A percentile compares a stretch with the other conserved stretches of the same genome.
Evolutionary conservation across 495 filamentous ascomycete species (phyloP).

Genomic region (Penicillium paradoxum): DNA sequence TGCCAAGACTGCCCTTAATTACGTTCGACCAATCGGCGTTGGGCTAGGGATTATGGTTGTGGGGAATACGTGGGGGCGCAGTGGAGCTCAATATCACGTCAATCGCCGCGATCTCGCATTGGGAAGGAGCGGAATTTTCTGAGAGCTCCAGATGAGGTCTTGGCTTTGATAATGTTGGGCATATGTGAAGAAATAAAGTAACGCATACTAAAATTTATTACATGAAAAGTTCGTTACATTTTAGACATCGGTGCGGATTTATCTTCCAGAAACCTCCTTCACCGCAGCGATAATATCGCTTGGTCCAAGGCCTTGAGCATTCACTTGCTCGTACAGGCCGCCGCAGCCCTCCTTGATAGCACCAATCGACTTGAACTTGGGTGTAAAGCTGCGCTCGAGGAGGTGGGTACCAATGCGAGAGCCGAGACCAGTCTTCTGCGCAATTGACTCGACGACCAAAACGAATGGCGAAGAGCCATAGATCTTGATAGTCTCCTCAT

Average conservation of each 20-base stretch:
- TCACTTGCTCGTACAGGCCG: constrained; percentile 36
- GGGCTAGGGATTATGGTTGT: background rate
- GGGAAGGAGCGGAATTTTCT: background rate
- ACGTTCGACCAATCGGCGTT: background rate
- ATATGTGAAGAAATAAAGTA: background rate
- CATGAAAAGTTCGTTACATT: constrained; percentile 1
- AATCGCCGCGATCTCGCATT: background rate
- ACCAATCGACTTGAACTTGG: constrained; percentile 33
- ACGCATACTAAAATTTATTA: background rate
- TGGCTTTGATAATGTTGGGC: background rate
- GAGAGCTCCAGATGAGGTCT: too few relatives aligned
- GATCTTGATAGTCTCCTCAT: constrained; percentile 33
- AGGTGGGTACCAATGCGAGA: constrained; percentile 34
- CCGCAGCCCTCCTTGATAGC: constrained; percentile 36
- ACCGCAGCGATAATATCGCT: constrained; percentile 28
- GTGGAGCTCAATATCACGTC: background rate
- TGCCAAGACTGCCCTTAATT: background rate
- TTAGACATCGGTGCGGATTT: constrained; percentile 1
- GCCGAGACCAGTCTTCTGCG: constrained; percentile 40
- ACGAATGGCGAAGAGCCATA: constrained; percentile 35
- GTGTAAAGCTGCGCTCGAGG: constrained; percentile 32
- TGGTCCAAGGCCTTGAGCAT: constrained; percentile 34
- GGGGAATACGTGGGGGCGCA: background rate
- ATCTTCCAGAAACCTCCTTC: constrained; percentile 24
- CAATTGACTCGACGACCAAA: constrained; percentile 34